A percentile compares a stretch with the other conserved stretches of the same genome.
These are phyloP conservation scores for Vigna radiata DNA, from an alignment of 306 rosid genomes.

Conservation along the genomic window DNA sequence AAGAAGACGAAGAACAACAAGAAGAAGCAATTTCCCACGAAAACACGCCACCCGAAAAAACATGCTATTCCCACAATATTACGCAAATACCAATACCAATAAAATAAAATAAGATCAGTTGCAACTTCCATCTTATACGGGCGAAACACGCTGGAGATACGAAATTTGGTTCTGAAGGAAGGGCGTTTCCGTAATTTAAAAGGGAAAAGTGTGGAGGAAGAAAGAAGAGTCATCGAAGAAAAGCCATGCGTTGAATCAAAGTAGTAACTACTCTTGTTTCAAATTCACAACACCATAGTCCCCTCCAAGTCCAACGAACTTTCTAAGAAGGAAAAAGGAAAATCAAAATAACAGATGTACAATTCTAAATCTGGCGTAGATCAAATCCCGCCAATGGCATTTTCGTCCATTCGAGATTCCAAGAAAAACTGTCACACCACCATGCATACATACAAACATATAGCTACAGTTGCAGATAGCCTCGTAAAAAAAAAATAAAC, in stretches of 20 bases:
- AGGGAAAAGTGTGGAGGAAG: background rate
- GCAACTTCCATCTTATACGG: background rate
- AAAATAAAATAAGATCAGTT: background rate
- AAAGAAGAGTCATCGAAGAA: background rate
- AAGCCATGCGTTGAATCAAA: conserved; percentile 54
- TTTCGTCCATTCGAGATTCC: conserved; percentile 41
- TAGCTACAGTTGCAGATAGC: background rate
- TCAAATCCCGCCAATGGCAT: conserved; percentile 45
- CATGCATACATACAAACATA: background rate
- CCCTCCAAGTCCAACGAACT: background rate
- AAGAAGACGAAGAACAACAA: background rate
- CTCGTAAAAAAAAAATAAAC: background rate
- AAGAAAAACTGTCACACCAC: conserved; percentile 22
- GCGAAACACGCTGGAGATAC: background rate
- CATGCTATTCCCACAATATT: background rate
- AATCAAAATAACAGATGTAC: background rate
- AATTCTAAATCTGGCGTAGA: background rate
- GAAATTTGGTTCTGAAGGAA: conserved; percentile 8
- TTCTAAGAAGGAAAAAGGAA: background rate
- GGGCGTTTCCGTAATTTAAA: conserved; percentile 50
- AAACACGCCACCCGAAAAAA: conserved; percentile 77
- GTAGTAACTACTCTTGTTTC: conserved; percentile 33
- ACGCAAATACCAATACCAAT: conserved; percentile 32
- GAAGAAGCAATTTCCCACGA: conserved; percentile 60
- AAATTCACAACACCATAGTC: background rate